Base-by-base conservation (phyloP, 2,329 filamentous ascomycete genomes). In the Cladophialophora exuberans region DNA sequence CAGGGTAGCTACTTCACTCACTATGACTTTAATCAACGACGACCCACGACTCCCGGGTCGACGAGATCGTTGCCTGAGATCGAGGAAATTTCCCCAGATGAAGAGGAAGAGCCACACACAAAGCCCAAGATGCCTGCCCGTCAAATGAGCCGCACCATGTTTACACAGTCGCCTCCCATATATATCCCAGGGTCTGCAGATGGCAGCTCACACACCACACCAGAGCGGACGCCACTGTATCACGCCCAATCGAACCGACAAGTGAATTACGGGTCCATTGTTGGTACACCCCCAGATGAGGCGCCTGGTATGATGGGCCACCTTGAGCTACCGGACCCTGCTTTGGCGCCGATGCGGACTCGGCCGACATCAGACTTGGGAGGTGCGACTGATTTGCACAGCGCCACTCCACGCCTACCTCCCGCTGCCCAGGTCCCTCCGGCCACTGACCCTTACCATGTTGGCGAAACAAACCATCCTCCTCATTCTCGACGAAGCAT, bases 241-340 rank as follows among this genome's bases (percentile, higher is more conserved):
- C 28, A 52, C 26, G 48, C 42, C 38, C 43, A 45, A 10, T 23
- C 47, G 10, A 47, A 10, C 18, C 23, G 41, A 17, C 48, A 42
- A 13, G 65, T 74, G 30, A 78, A 76, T 60, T 87, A 87, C 75
- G 85, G 85, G 41, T 87, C 84, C 66, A 86, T 87, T 62, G 71
- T 84, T 7, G 77, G 79, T 6, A 81, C 80, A 23, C 78, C 77
- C 3, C 62, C 63, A 23, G 54, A 58, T 4, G 55, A 56, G 20
- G 54, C 62, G 10, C 64, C 54, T 3, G 66, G 64, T 25, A 69
- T 71, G 45, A 18, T 74, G 79, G 25, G 77, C 79, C 13, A 77
- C 0, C 74, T 88, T 17, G 77, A 82, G 62, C 75, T 88, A 13
- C 85, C 85, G 3, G 83, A 79, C 53, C 83, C 85, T 23, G 84